phyloP scores from a whole-genome alignment of 352 stramenopile genomes.

The Phytophthora cryptogea region DNA sequence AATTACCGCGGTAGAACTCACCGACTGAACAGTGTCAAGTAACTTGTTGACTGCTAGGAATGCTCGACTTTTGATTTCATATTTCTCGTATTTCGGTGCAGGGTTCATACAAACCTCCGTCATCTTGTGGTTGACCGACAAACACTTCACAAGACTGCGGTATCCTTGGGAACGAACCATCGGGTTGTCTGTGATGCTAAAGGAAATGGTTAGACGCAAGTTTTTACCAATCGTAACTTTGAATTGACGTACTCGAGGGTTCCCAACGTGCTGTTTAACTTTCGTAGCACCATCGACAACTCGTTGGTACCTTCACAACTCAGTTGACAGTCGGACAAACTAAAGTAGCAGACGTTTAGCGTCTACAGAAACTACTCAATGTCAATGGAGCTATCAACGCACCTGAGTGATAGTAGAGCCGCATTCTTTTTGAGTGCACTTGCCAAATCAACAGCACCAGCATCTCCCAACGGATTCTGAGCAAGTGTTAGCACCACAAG shows the following conservation, averaged over 20 bases:
- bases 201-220: neutral
- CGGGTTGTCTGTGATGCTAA: slow-evolving; percentile 47
- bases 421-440: slow-evolving; percentile 60
- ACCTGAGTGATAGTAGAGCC: slow-evolving; percentile 51
- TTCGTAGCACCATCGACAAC: slow-evolving; percentile 37
- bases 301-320: slow-evolving; percentile 46
- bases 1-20: slow-evolving; percentile 7
- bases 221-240: neutral
- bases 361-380: neutral
- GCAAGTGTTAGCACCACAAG: slow-evolving; percentile 47
- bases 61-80: slow-evolving; percentile 28
- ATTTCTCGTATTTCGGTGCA: slow-evolving; percentile 35
- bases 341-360: slow-evolving; percentile 12
- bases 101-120: slow-evolving; percentile 36
- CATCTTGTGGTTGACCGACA: slow-evolving; percentile 50
- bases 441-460: slow-evolving; percentile 47
- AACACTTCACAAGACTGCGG: slow-evolving; percentile 45
- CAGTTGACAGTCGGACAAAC: slow-evolving; percentile 46
- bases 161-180: slow-evolving; percentile 50
- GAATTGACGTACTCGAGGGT: slow-evolving; percentile 36
- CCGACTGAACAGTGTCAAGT: slow-evolving; percentile 32
- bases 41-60: slow-evolving; percentile 53
- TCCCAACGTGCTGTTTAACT: slow-evolving; percentile 57
- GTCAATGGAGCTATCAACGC: neutral
- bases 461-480: slow-evolving; percentile 53